Evolutionary conservation across 768 basidiomycete species (phyloP).

Genomic region (Pholiota microspora): DNA sequence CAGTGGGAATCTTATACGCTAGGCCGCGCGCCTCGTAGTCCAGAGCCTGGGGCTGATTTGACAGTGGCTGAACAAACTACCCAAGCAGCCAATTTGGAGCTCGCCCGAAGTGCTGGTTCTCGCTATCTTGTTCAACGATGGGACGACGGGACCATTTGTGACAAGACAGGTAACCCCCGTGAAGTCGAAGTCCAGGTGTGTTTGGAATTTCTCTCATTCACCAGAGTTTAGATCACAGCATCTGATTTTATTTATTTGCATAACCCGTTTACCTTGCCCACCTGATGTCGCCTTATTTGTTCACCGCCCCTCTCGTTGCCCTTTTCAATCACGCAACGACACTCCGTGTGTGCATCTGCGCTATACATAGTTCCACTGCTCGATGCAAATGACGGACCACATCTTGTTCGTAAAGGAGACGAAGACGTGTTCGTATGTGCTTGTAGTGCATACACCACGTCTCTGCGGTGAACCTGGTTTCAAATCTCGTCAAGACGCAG

Average conservation of each 20-base stretch:
- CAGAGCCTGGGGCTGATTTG: slow-evolving; percentile 62
- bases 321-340: slow-evolving; percentile 3
- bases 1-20: slow-evolving; percentile 80
- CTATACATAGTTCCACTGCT: slow-evolving; percentile 82
- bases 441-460: slow-evolving; percentile 93
- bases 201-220: slow-evolving; percentile 18
- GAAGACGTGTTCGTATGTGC: slow-evolving; percentile 90
- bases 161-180: slow-evolving; percentile 84
- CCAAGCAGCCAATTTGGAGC: slow-evolving; percentile 69
- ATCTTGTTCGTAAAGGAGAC: slow-evolving; percentile 92
- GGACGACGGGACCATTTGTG: slow-evolving; percentile 90
- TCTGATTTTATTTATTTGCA: slow-evolving; percentile 16
- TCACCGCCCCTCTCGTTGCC: slow-evolving; percentile 16
- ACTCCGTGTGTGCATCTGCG: slow-evolving; percentile 16
- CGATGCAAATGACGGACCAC: slow-evolving; percentile 89
- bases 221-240: slow-evolving; percentile 12
- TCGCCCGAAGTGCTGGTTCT: slow-evolving; percentile 74
- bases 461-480: slow-evolving; percentile 94
- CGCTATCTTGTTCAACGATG: slow-evolving; percentile 92
- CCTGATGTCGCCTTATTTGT: slow-evolving; percentile 16
- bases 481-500: slow-evolving; percentile 65
- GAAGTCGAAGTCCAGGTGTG: slow-evolving; percentile 94
- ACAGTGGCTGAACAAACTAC: slow-evolving; percentile 64
- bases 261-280: slow-evolving; percentile 12
- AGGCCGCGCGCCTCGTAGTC: slow-evolving; percentile 62